These are phyloP conservation scores for Stephania cephalantha DNA, from an alignment of 164 flowering plant genomes.

Conservation along the genomic window DNA sequence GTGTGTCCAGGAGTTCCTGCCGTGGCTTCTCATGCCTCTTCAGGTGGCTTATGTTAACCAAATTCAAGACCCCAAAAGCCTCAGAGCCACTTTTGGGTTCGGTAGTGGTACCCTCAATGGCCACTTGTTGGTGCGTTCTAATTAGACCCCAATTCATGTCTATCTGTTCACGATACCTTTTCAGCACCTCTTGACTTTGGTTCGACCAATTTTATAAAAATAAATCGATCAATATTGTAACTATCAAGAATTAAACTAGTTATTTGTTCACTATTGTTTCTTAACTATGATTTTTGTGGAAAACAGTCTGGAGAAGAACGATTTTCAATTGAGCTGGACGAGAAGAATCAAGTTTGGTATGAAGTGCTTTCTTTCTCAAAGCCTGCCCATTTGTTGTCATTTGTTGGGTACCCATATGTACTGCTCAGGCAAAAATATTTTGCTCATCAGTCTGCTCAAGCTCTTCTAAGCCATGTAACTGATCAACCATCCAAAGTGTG, in stretches of 20 bases:
- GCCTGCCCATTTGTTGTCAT: conserved; percentile 70
- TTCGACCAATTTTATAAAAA: too few relatives aligned
- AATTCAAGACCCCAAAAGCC: conserved; percentile 22
- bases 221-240: too few relatives aligned
- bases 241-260: too few relatives aligned
- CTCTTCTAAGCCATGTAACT: conserved; percentile 40
- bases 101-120: conserved; percentile 91
- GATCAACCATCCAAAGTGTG: conserved; percentile 11
- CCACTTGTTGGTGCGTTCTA: conserved; percentile 68
- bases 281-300: neutral
- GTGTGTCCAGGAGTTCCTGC: conserved; percentile 62
- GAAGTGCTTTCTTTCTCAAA: conserved; percentile 86
- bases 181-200: too few relatives aligned
- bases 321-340: conserved; percentile 78
- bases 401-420: conserved; percentile 73
- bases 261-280: neutral
- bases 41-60: conserved; percentile 68
- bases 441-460: conserved; percentile 56
- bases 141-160: neutral
- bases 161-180: too few relatives aligned
- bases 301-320: conserved; percentile 94
- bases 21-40: conserved; percentile 88
- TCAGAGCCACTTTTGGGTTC: conserved; percentile 49
- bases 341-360: conserved; percentile 86
- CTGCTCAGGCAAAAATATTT: conserved; percentile 62